A percentile compares a stretch with the other conserved stretches of the same genome.
phyloP scores from a whole-genome alignment of 345 rosid species.

The Sisymbrium irio region DNA sequence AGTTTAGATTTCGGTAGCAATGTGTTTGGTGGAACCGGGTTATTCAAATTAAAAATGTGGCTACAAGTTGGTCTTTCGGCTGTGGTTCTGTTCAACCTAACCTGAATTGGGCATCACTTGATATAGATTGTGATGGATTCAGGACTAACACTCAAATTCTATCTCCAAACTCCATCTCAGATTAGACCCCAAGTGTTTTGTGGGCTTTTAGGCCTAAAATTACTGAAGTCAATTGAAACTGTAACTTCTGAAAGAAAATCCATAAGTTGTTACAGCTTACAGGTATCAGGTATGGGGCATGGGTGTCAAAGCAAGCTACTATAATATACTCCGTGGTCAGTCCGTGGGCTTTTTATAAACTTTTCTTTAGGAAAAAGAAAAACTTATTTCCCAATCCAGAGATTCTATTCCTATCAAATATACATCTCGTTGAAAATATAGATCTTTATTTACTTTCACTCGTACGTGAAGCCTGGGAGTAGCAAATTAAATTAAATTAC shows the following conservation, averaged over 20 bases:
- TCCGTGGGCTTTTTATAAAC: too few species aligned
- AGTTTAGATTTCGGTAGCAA: background rate
- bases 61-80: background rate
- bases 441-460: background rate
- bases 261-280: background rate
- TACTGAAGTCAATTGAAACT: background rate
- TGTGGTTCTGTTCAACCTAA: background rate
- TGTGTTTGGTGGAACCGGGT: background rate
- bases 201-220: background rate
- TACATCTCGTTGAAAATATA: background rate
- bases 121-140: background rate
- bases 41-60: background rate
- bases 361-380: background rate
- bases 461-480: background rate
- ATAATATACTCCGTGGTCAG: too few species aligned
- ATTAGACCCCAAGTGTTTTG: background rate
- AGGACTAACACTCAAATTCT: background rate
- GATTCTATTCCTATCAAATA: too few species aligned
- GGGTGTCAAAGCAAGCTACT: background rate
- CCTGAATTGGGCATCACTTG: background rate
- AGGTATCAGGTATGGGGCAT: too few species aligned
- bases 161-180: background rate
- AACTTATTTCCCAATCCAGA: background rate
- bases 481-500: background rate
- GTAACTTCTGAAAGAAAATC: background rate